Conservation (phyloP, 2,329 filamentous ascomycete genomes). For the Botryotinia convoluta region DNA sequence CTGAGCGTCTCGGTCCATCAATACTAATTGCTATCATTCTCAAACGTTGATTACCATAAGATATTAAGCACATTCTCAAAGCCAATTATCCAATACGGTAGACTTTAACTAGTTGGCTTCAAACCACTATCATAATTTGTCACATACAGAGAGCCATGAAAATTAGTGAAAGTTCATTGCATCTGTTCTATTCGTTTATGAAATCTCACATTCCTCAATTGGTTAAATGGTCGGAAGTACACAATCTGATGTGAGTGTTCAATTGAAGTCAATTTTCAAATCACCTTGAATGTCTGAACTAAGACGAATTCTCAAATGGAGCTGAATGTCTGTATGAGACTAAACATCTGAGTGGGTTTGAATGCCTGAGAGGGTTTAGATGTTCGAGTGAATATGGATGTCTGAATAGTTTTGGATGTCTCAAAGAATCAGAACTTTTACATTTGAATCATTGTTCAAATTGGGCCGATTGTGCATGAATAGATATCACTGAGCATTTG, state of each 20-base stretch:
- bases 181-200: not conserved
- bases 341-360: not conserved
- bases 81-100: accelerated
- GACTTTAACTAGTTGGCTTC: not conserved
- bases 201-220: not conserved
- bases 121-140: not conserved
- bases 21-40: not conserved
- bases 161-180: accelerated
- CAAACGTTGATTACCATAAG: not conserved
- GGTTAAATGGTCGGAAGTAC: not conserved
- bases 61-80: not conserved
- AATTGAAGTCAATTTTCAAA: not conserved
- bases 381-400: not conserved
- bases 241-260: not conserved
- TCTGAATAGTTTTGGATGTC: not conserved
- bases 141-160: not conserved
- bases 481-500: accelerated
- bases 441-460: not conserved
- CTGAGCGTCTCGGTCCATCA: too few relatives aligned
- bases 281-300: not conserved
- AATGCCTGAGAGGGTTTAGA: not conserved
- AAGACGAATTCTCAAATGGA: not conserved
- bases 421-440: not conserved
- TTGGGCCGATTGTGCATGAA: too few relatives aligned
- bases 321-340: not conserved